These are phyloP conservation scores for Solanum hybrid DNA, from an alignment of 305 asterid species.

Conservation along the genomic window DNA sequence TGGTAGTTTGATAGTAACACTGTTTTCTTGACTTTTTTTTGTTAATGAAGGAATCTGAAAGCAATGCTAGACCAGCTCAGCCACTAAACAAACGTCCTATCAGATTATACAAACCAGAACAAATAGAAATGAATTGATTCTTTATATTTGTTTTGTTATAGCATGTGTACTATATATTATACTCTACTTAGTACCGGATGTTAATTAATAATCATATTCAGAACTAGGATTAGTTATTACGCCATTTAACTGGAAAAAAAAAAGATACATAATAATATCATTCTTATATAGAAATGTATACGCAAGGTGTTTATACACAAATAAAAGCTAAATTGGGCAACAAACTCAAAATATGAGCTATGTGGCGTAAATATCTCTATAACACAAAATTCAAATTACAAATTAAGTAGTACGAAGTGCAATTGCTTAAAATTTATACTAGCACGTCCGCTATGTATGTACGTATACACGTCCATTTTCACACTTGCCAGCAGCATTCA, in stretches of 20 bases:
- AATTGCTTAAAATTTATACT: not conserved
- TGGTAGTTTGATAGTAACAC: not conserved
- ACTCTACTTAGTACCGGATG: not conserved
- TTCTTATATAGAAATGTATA: not conserved
- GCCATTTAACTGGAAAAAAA: no score
- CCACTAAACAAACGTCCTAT: conserved; percentile 30
- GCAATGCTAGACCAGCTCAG: conserved; percentile 53
- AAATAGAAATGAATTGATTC: not conserved
- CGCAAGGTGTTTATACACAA: not conserved
- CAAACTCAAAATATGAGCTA: not conserved
- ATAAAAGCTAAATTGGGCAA: not conserved
- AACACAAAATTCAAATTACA: not conserved
- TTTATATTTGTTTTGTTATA: not conserved
- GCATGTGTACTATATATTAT: not conserved
- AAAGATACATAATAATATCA: no score
- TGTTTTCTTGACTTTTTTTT: not conserved
- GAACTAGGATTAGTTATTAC: no score
- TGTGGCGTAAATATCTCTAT: not conserved
- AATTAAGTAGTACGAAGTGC: not conserved
- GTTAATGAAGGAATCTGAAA: conserved; percentile 21
- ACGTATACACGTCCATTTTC: not conserved
- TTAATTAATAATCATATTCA: no score
- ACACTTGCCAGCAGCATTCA: not conserved
- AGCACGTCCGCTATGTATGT: not conserved
- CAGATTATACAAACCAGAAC: conserved; percentile 27